A percentile compares a stretch with the other conserved stretches of the same genome.
phyloP scores from a whole-genome alignment of 345 rosid species.

The Firmiana major region DNA sequence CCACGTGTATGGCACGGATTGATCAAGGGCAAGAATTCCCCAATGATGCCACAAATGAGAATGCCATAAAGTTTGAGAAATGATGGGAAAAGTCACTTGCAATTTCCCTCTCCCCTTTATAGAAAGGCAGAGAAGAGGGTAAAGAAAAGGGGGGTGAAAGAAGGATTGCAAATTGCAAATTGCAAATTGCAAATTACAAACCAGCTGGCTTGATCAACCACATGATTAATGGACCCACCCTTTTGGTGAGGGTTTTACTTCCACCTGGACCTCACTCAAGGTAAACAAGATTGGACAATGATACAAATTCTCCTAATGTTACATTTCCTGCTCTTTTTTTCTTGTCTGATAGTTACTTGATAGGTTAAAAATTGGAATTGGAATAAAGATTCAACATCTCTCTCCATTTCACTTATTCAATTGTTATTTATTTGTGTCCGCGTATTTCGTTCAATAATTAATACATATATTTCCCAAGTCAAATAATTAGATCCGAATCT shows the following conservation, averaged over 20 bases:
- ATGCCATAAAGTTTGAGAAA: conserved; percentile 21
- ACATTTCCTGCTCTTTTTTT: not conserved
- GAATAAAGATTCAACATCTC: not conserved
- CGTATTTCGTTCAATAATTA: too few species aligned
- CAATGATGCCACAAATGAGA: conserved; percentile 22
- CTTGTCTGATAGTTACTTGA: not conserved
- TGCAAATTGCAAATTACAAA: conserved; percentile 9
- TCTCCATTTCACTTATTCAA: too few species aligned
- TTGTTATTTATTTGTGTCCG: too few species aligned
- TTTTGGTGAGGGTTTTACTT: conserved; percentile 1
- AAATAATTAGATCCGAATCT: too few species aligned
- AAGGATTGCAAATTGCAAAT: conserved; percentile 11
- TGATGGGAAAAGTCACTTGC: conserved; percentile 27
- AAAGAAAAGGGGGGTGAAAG: not conserved
- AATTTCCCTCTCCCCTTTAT: conserved; percentile 11
- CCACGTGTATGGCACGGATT: conserved; percentile 37
- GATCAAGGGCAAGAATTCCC: conserved; percentile 13
- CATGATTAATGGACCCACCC: conserved; percentile 34
- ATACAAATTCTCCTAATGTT: not conserved
- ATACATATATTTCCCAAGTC: too few species aligned
- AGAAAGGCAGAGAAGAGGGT: not conserved
- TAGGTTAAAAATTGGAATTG: not conserved
- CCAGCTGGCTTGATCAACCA: conserved; percentile 28
- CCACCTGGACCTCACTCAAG: conserved; percentile 19
- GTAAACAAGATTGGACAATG: conserved; percentile 21